phyloP scores from a whole-genome alignment of 352 stramenopile genomes.

The Pythium aristosporum region DNA sequence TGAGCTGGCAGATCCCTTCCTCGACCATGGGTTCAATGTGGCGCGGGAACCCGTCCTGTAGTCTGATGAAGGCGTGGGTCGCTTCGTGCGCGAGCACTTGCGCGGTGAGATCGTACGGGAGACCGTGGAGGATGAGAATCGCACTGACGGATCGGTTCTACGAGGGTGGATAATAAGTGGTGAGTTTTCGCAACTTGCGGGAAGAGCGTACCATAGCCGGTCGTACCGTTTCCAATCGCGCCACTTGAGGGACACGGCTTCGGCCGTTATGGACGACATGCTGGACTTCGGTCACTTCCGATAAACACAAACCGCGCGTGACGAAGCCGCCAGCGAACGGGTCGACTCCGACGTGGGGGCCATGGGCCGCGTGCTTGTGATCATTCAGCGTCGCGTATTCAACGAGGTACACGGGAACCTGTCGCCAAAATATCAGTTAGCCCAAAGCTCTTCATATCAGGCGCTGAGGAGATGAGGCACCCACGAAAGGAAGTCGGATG shows the following conservation, averaged over 20 bases:
- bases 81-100: constrained; percentile 73
- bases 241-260: constrained; percentile 38
- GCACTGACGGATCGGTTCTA: constrained; percentile 68
- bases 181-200: not conserved
- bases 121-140: constrained; percentile 69
- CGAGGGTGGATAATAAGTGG: not conserved
- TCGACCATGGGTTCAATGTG: constrained; percentile 39
- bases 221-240: constrained; percentile 50
- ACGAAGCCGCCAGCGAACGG: constrained; percentile 25
- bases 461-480: not conserved
- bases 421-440: not conserved
- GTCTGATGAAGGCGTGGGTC: constrained; percentile 74
- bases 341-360: constrained; percentile 28
- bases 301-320: constrained; percentile 54
- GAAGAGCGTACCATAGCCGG: not conserved
- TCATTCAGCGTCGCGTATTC: constrained; percentile 57
- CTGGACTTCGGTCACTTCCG: constrained; percentile 51
- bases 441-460: not conserved
- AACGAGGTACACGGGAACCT: constrained; percentile 70
- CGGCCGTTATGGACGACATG: constrained; percentile 48
- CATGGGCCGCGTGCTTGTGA: constrained; percentile 33
- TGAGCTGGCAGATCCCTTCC: constrained; percentile 75
- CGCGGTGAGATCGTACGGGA: constrained; percentile 74
- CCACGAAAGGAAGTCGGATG: constrained; percentile 55
- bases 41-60: constrained; percentile 58